Percentiles rank a stretch among this genome's conserved stretches.
These are phyloP conservation scores for Pichia sp. DNA, from an alignment of 1,139 yeast genomes.

Conservation along the genomic window DNA sequence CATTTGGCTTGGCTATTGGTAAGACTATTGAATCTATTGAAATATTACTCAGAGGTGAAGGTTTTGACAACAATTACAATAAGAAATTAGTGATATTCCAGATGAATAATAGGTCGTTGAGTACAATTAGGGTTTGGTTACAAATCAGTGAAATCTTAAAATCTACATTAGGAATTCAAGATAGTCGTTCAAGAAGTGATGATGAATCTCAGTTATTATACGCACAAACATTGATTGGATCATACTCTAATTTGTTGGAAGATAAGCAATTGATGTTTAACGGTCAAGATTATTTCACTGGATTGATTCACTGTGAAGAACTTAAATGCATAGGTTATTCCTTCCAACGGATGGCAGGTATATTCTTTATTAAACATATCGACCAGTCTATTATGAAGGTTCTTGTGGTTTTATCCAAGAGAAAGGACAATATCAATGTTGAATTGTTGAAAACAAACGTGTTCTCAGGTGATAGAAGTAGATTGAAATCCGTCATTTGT, in stretches of 20 bases:
- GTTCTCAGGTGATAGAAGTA: slow-evolving; percentile 11
- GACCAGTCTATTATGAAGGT: slow-evolving; percentile 28
- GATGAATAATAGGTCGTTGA: slow-evolving; percentile 56
- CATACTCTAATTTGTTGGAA: slow-evolving; percentile 25
- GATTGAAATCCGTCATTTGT: slow-evolving; percentile 6
- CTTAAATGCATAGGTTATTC: slow-evolving; percentile 31
- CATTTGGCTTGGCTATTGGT: slow-evolving; percentile 38
- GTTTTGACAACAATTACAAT: slow-evolving; percentile 15
- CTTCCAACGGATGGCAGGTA: slow-evolving; percentile 37
- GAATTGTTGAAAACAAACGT: slow-evolving; percentile 6
- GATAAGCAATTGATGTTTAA: slow-evolving; percentile 30
- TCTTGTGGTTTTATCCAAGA: slow-evolving; percentile 20
- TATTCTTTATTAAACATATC: slow-evolving; percentile 30
- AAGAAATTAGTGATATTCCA: slow-evolving; percentile 51
- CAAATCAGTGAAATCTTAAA: slow-evolving; percentile 31
- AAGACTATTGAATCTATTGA: slow-evolving; percentile 65
- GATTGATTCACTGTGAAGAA: slow-evolving; percentile 48
- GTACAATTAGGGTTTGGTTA: slow-evolving; percentile 51
- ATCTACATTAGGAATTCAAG: slow-evolving; percentile 20
- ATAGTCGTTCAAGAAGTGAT: slow-evolving; percentile 10
- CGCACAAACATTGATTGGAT: slow-evolving; percentile 30
- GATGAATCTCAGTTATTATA: slow-evolving; percentile 23
- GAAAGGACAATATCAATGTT: background rate
- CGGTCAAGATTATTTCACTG: slow-evolving; percentile 54
- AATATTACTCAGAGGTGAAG: slow-evolving; percentile 59